A percentile compares a stretch with the other conserved stretches of the same genome.
Conservation (phyloP, 2,329 filamentous ascomycete genomes). For the Xylogone sp. region DNA sequence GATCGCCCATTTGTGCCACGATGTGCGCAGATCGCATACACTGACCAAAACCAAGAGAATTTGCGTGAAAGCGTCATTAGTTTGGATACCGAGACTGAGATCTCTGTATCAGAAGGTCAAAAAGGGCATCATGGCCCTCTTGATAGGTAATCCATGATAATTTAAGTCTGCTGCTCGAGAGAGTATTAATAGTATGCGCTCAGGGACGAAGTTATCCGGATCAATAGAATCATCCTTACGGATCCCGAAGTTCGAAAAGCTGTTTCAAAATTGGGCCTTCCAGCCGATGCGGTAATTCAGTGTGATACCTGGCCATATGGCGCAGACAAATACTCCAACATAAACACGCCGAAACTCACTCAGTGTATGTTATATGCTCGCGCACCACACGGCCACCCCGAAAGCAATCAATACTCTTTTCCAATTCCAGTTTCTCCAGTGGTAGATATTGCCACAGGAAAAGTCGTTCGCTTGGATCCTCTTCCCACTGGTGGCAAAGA, state of each 20-base stretch:
- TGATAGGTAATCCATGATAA: no score
- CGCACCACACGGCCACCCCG: neutral
- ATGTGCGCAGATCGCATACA: no score
- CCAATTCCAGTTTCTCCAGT: constrained; percentile 22
- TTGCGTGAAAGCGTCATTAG: no score
- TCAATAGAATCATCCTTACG: constrained; percentile 1
- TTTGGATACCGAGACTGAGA: no score
- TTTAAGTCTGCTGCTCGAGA: no score
- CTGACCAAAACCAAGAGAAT: no score
- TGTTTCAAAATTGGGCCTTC: constrained; percentile 16
- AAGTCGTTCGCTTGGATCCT: constrained; percentile 16
- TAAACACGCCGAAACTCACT: neutral
- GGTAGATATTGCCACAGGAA: constrained; percentile 16
- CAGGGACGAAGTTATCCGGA: neutral
- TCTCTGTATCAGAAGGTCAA: no score
- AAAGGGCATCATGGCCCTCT: no score
- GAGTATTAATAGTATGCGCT: no score
- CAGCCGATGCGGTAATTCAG: constrained; percentile 13
- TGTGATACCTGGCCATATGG: constrained; percentile 25
- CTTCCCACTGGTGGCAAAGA: constrained; percentile 21
- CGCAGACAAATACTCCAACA: constrained; percentile 18
- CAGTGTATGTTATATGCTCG: no score
- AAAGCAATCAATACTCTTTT: constrained; percentile 21
- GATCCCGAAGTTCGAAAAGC: constrained; percentile 15
- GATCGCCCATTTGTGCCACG: no score